Evolutionary conservation across 2,329 filamentous ascomycete species (phyloP).

Genomic region (Epicoccum nigrum): DNA sequence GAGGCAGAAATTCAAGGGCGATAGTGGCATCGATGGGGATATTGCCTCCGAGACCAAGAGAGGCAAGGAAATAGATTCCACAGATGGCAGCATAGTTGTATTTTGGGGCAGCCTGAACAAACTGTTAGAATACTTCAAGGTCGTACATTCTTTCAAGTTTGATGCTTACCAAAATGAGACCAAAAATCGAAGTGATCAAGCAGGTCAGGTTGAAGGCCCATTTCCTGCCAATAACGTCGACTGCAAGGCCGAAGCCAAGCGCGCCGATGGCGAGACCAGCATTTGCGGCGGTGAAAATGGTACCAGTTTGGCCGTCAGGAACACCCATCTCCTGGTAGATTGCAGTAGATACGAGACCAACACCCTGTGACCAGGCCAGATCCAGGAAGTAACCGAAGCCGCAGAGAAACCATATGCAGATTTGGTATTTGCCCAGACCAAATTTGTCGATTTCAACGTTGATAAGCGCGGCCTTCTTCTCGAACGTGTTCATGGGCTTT

Average conservation of each 20-base stretch:
- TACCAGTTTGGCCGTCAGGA: conserved; percentile 27
- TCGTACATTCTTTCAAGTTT: background rate
- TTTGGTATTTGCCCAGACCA: conserved; percentile 36
- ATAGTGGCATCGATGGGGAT: conserved; percentile 39
- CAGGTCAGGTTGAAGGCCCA: conserved; percentile 37
- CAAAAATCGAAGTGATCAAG: conserved; percentile 36
- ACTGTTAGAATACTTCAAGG: conserved; percentile 2
- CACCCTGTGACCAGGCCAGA: conserved; percentile 40
- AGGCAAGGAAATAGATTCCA: conserved; percentile 37
- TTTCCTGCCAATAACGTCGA: conserved; percentile 39
- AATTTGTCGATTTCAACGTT: conserved; percentile 41
- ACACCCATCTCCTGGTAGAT: conserved; percentile 41
- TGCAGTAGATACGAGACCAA: conserved; percentile 33
- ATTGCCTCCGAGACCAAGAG: conserved; percentile 36
- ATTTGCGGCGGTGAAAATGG: conserved; percentile 36
- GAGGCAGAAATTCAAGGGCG: conserved; percentile 35
- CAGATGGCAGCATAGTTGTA: conserved; percentile 39
- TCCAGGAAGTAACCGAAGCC: conserved; percentile 42
- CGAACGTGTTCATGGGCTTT: conserved; percentile 34
- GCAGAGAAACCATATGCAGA: conserved; percentile 43
- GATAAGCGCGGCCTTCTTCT: conserved; percentile 41
- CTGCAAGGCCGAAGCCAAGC: conserved; percentile 33
- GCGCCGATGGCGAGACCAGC: conserved; percentile 38
- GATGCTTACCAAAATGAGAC: conserved; percentile 28
- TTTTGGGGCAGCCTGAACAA: conserved; percentile 32